Evolutionary conservation across 2,329 filamentous ascomycete species (phyloP).

Genomic region (Penicillium palitans): DNA sequence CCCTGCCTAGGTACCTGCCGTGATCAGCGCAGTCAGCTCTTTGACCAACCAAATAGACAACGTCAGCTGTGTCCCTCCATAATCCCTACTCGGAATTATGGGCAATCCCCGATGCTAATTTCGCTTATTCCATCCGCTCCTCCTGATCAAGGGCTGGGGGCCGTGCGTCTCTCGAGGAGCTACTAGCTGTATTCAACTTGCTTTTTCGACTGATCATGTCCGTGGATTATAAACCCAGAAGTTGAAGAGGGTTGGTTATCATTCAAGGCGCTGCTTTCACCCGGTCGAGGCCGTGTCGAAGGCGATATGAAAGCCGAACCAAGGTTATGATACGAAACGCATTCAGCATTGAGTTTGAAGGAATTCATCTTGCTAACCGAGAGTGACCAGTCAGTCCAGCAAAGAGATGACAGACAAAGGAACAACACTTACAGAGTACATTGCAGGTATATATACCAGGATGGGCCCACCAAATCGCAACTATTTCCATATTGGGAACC

Average conservation of each 20-base stretch:
- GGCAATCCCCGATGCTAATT: background rate
- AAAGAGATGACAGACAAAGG: background rate
- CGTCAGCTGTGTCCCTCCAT: too few relatives aligned
- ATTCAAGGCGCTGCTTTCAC: background rate
- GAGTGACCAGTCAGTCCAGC: background rate
- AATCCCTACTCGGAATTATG: too few relatives aligned
- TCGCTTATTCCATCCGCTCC: background rate
- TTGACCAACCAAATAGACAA: background rate
- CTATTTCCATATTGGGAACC: background rate
- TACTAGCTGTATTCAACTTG: background rate
- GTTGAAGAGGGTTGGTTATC: background rate
- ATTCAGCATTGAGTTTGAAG: background rate
- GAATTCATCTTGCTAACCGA: background rate
- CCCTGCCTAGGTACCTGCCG: background rate
- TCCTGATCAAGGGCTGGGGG: background rate
- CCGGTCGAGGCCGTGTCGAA: background rate
- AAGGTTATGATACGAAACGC: too few relatives aligned
- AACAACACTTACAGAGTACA: background rate
- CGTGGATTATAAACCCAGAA: background rate
- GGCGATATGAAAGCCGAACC: background rate
- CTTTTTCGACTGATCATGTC: background rate
- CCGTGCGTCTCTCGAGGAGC: background rate
- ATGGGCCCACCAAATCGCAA: background rate
- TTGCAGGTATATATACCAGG: background rate
- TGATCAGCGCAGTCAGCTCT: too few relatives aligned